Conservation (phyloP, 352 stramenopile genomes). For the Thraustochytrium sp. region DNA sequence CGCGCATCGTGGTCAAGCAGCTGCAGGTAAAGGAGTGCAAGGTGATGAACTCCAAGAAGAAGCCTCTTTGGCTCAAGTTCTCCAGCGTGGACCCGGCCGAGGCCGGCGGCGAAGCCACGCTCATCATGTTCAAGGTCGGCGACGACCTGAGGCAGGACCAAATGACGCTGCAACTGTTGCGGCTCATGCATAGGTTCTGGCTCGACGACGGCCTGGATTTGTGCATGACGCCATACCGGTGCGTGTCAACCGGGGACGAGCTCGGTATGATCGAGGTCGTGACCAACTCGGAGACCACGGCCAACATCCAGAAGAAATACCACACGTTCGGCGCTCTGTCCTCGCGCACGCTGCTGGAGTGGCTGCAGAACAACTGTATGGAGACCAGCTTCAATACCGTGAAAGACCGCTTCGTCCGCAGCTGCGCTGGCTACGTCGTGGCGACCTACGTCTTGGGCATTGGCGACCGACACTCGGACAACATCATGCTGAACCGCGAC, state of each 20-base stretch:
- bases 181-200: conserved; percentile 83
- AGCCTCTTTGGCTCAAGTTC: conserved; percentile 76
- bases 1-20: conserved; percentile 65
- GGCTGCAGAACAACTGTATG: conserved; percentile 2
- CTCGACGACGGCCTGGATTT: conserved; percentile 80
- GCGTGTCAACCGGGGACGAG: conserved; percentile 41
- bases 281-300: conserved; percentile 77
- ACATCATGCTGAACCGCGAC: conserved; percentile 85
- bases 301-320: conserved; percentile 54
- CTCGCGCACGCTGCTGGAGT: background rate
- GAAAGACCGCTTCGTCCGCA: conserved; percentile 71
- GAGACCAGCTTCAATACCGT: conserved; percentile 13
- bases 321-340: background rate
- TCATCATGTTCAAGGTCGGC: conserved; percentile 82
- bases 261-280: conserved; percentile 71
- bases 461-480: conserved; percentile 86
- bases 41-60: conserved; percentile 88
- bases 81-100: conserved; percentile 22
- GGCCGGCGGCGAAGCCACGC: conserved; percentile 28
- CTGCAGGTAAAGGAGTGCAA: conserved; percentile 71
- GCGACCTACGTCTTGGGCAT: conserved; percentile 86
- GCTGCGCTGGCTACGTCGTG: conserved; percentile 82
- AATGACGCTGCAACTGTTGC: conserved; percentile 79
- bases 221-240: conserved; percentile 86
- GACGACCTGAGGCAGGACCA: conserved; percentile 87